Percentiles rank a stretch among this genome's conserved stretches.
Evolutionary conservation across 164 flowering plant species (phyloP).

Genomic region (Liriodendron chinense): DNA sequence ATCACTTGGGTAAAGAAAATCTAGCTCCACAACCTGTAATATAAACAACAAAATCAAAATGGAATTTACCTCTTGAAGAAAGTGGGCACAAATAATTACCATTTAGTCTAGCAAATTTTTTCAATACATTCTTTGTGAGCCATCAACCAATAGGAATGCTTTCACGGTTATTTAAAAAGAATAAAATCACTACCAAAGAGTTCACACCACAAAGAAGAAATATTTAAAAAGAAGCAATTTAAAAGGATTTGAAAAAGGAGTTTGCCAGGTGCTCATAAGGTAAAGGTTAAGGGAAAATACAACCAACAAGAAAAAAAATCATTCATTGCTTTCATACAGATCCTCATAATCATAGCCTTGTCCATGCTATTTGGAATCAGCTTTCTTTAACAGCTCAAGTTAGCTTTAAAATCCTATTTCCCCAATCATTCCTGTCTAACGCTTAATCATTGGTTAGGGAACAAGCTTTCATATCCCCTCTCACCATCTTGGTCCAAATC

Average conservation of each 20-base stretch:
- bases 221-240: no score
- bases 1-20: conserved; percentile 85
- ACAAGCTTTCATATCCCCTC: no score
- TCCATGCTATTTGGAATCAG: no score
- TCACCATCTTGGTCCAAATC: no score
- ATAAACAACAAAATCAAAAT: neutral
- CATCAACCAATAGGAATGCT: neutral
- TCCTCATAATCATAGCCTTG: no score
- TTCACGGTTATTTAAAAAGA: neutral
- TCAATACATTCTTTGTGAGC: neutral
- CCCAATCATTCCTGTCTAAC: no score
- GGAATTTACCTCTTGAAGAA: neutral
- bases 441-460: no score
- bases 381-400: no score
- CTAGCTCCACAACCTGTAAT: conserved; percentile 80
- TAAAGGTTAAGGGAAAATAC: neutral
- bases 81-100: neutral
- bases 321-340: no score
- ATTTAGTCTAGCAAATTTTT: neutral
- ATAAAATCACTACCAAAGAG: neutral
- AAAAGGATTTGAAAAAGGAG: no score
- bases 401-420: no score
- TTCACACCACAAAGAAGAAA: neutral
- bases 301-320: no score
- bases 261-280: neutral